Conservation (phyloP, 2,329 filamentous ascomycete genomes). For the Trichoderma endophyticum region DNA sequence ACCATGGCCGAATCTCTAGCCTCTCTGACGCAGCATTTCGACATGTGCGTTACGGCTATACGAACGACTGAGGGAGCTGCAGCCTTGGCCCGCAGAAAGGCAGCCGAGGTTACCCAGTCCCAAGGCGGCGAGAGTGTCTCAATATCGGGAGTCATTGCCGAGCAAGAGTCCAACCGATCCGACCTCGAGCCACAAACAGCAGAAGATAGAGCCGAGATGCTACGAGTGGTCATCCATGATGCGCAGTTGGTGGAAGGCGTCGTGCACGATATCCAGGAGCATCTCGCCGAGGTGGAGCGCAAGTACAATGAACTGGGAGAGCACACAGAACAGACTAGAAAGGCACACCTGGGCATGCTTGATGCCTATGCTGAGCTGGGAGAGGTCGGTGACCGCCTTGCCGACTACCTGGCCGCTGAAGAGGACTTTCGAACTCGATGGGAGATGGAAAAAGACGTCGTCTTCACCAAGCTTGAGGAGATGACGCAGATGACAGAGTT, state of each 20-base stretch:
- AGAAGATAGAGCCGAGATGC: slow-evolving; percentile 76
- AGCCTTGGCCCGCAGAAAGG: slow-evolving; percentile 64
- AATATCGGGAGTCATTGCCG: slow-evolving; percentile 63
- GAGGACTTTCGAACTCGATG: slow-evolving; percentile 64
- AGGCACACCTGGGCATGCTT: slow-evolving; percentile 55
- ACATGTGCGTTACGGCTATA: slow-evolving; percentile 87
- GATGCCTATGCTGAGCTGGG: slow-evolving; percentile 65
- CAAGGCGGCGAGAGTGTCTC: slow-evolving; percentile 50
- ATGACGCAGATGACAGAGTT: slow-evolving; percentile 76
- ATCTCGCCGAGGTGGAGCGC: slow-evolving; percentile 72
- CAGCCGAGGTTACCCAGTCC: slow-evolving; percentile 58
- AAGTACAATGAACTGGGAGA: slow-evolving; percentile 62
- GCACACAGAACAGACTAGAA: slow-evolving; percentile 52
- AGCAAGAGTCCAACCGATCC: slow-evolving; percentile 50
- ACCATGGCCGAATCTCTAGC: slow-evolving; percentile 79
- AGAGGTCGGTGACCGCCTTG: slow-evolving; percentile 63
- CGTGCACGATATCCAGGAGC: slow-evolving; percentile 68
- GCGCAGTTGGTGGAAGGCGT: slow-evolving; percentile 64
- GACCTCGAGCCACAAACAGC: slow-evolving; percentile 68
- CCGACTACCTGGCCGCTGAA: slow-evolving; percentile 62
- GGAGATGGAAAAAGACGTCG: slow-evolving; percentile 69
- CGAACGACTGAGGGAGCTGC: slow-evolving; percentile 83
- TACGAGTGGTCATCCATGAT: slow-evolving; percentile 74
- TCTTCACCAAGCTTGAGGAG: slow-evolving; percentile 67
- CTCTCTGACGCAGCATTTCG: slow-evolving; percentile 82